Base-by-base conservation (phyloP, 202 grass and related monocot species). In the Setaria italica region DNA sequence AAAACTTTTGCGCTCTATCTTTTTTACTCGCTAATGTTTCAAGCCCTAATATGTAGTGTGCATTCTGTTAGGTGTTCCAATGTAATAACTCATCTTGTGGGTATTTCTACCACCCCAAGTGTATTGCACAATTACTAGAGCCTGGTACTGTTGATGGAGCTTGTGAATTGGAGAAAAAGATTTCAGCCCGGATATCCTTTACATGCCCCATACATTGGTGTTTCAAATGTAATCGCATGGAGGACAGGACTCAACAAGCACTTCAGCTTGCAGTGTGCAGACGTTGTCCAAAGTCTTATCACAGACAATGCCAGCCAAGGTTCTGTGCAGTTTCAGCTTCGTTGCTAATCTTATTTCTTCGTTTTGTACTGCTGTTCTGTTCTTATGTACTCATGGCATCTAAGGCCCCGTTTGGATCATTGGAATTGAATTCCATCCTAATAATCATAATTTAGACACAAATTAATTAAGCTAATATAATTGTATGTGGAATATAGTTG, bases 81-180 rank as follows among this genome's bases (percentile, higher is more conserved):
- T 92, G 91, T 49, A 85, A 88, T 25, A 92, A 92, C 79, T 72
- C 88, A 80, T 92, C 85, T 62, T 97, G 94, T 80, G 94, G 94
- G 8, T 82, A 90, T 62, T 97, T 97, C 50, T 97, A 94, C 80
- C 91, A 97, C 72, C 87, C 94, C 66, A 90, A 82, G 14, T 97
- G 94, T 64, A 74, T 97, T 80, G 80, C 91, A 19, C 43, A 87
- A 86, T 81, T 92, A 75, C 77, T 94, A 39, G 83, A 67, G 56
- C 94, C 91, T 57, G 49, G 69, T 32, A 78, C 0, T 6, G 6
- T 9, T 63, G 60, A 34, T 63, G 60, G 29, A 63, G 11, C 11
- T 33, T 33, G 4, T 33, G 60, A 5, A 63, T 79, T 85, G 54
- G 80, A 76, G 7, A 39, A 85, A 73, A 82, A 85, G 84, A 60